phyloP scores from a whole-genome alignment of 768 basidiomycete genomes.

The Psilocybe sp. region DNA sequence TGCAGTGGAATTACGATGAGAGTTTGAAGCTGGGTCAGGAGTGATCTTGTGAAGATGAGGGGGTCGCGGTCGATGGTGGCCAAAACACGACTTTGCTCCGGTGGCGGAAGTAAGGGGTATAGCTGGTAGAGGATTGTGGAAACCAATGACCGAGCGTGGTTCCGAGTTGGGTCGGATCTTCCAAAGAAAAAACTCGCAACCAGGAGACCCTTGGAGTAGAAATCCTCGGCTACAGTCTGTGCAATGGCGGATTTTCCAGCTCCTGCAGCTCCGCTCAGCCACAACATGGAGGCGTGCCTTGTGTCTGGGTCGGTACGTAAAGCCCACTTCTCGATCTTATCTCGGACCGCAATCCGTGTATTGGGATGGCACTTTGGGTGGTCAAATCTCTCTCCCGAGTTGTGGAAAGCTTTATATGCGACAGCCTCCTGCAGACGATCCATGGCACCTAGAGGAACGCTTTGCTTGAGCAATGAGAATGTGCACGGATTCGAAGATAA shows the following conservation, averaged over 20 bases:
- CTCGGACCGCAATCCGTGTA: background rate
- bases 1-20: background rate
- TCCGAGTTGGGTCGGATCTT: background rate
- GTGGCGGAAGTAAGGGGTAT: background rate
- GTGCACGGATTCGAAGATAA: no score
- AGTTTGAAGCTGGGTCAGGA: background rate
- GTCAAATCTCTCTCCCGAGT: slow-evolving; percentile 4
- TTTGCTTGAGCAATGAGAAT: no score
- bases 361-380: slow-evolving; percentile 3
- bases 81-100: background rate
- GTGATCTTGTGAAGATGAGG: background rate
- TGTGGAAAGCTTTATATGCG: background rate
- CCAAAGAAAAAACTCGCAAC: slow-evolving; percentile 2
- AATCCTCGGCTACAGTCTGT: background rate
- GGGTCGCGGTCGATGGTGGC: background rate
- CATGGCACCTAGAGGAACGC: no score
- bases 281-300: background rate
- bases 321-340: background rate
- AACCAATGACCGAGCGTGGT: background rate
- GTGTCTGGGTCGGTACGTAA: background rate
- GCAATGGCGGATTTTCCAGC: slow-evolving; percentile 7
- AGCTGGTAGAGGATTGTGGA: slow-evolving; percentile 4
- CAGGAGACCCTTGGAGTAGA: background rate
- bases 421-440: background rate
- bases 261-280: slow-evolving; percentile 1